Evolutionary conservation across 257 asterid species (phyloP).

Genomic region (Solanum virginianum): DNA sequence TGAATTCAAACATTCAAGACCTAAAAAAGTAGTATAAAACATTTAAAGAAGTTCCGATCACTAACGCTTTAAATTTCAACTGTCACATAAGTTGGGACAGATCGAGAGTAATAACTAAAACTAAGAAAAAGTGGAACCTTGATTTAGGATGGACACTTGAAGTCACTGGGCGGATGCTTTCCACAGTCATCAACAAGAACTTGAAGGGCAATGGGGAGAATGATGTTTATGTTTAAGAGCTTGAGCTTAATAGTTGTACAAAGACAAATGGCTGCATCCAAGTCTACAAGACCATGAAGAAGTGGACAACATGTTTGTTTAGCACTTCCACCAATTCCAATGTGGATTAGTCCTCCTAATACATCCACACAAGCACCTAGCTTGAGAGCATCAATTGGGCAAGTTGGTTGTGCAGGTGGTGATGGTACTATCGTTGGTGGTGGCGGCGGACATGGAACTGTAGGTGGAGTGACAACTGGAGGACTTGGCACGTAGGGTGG

Average conservation of each 20-base stretch:
- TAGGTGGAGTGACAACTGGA: conserved; percentile 12
- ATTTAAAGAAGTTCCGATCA: background rate
- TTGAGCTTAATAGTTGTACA: conserved; percentile 58
- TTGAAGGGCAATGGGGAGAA: conserved; percentile 54
- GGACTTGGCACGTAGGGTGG: conserved; percentile 1
- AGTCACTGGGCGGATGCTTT: conserved; percentile 47
- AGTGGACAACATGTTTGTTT: conserved; percentile 32
- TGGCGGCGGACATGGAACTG: conserved; percentile 8
- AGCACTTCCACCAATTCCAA: conserved; percentile 39
- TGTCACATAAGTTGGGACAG: background rate
- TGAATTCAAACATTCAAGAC: background rate
- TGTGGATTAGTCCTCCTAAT: conserved; percentile 38
- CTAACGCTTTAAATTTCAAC: background rate
- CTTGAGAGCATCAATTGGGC: conserved; percentile 50
- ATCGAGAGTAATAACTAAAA: background rate
- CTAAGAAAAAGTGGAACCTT: background rate
- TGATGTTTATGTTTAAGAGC: conserved; percentile 39
- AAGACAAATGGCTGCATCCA: conserved; percentile 48
- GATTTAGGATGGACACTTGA: conserved; percentile 38
- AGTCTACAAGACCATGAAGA: conserved; percentile 8
- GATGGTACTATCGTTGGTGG: conserved; percentile 2
- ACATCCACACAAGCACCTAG: conserved; percentile 13
- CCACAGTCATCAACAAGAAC: conserved; percentile 54
- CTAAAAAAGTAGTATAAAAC: background rate
- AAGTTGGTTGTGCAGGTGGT: conserved; percentile 16